Evolutionary conservation across 768 basidiomycete genomes (phyloP).

Genomic region (Leucocoprinus birnbaumii): DNA sequence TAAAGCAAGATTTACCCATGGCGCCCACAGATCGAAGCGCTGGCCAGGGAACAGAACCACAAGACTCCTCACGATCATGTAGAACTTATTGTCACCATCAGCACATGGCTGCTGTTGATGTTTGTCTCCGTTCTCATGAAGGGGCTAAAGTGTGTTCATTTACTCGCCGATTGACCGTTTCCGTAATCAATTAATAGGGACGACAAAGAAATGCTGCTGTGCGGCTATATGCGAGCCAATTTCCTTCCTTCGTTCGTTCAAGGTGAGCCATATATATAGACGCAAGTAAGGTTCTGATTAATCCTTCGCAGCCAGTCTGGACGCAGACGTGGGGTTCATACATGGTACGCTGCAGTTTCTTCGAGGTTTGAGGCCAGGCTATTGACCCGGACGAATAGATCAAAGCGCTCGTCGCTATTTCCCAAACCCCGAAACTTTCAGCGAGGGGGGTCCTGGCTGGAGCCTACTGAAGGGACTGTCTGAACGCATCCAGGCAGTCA

Average conservation of each 20-base stretch:
- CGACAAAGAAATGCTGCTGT: conserved; percentile 19
- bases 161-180: not conserved
- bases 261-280: conserved; percentile 21
- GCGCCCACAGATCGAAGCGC: not conserved
- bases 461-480: conserved; percentile 24
- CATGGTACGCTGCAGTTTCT: conserved; percentile 16
- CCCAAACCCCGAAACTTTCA: conserved; percentile 25
- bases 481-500: conserved; percentile 15
- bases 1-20: not conserved
- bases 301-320: conserved; percentile 3
- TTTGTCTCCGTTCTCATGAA: conserved; percentile 20
- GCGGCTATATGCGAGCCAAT: conserved; percentile 30
- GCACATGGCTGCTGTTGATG: conserved; percentile 24
- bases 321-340: conserved; percentile 17
- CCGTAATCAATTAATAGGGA: not conserved
- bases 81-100: conserved; percentile 15
- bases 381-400: not conserved
- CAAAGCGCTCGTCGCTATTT: conserved; percentile 4
- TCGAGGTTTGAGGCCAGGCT: not conserved
- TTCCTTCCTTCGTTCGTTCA: conserved; percentile 36
- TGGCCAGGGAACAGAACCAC: not conserved
- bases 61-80: not conserved
- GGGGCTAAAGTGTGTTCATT: conserved; percentile 15
- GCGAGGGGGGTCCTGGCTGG: conserved; percentile 32
- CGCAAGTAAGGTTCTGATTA: too few species aligned